These are phyloP conservation scores for Cryptosporidium baileyi DNA, from an alignment of 169 alveolate species.

Conservation along the genomic window DNA sequence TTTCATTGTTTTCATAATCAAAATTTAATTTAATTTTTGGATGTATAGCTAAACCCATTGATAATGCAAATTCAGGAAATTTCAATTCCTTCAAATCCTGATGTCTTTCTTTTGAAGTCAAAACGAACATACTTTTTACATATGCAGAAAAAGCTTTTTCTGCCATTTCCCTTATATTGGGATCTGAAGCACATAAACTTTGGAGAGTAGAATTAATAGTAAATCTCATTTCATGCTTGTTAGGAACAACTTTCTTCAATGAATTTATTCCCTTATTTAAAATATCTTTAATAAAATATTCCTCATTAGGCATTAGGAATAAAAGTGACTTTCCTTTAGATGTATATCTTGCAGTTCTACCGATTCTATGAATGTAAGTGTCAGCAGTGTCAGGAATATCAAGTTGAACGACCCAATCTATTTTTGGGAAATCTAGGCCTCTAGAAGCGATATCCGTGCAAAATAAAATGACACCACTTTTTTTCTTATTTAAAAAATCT, in stretches of 20 bases:
- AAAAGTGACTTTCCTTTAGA: conserved; percentile 87
- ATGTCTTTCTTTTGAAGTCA: neutral
- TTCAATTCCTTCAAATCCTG: neutral
- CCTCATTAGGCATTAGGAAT: conserved; percentile 68
- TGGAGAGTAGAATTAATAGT: conserved; percentile 32
- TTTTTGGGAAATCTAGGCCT: conserved; percentile 96
- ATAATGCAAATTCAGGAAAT: conserved; percentile 19
- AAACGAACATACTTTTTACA: conserved; percentile 26
- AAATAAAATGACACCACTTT: conserved; percentile 82
- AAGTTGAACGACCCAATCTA: conserved; percentile 94
- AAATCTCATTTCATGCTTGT: conserved; percentile 29
- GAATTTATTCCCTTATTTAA: neutral
- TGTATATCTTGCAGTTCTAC: conserved; percentile 96
- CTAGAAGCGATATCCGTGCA: conserved; percentile 96
- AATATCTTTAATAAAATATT: conserved; percentile 16
- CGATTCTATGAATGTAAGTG: conserved; percentile 96
- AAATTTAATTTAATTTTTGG: conserved; percentile 28
- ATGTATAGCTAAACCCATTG: conserved; percentile 35
- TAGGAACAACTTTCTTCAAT: conserved; percentile 33
- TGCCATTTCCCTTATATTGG: conserved; percentile 31
- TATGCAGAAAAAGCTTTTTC: conserved; percentile 65
- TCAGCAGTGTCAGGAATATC: conserved; percentile 94
- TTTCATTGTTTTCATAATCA: neutral
- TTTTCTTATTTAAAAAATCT: conserved; percentile 11
- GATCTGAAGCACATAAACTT: conserved; percentile 50